These are phyloP conservation scores for Nidula microcarpa DNA, from an alignment of 768 basidiomycete species.

Conservation along the genomic window DNA sequence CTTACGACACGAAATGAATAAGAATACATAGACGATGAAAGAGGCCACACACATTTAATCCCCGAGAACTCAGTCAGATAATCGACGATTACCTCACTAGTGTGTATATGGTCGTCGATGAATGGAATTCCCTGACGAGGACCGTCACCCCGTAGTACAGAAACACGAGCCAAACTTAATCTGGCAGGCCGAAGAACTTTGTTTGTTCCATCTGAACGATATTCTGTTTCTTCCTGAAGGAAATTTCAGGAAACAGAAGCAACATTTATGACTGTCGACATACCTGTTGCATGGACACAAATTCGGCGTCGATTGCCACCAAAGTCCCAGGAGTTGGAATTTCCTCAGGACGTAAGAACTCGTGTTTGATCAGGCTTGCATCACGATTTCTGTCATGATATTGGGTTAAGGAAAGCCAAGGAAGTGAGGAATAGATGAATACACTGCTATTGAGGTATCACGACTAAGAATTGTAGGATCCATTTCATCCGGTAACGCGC, in stretches of 20 bases:
- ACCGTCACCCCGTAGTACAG: conserved; percentile 86
- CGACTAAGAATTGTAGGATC: conserved; percentile 75
- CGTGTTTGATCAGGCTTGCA: conserved; percentile 69
- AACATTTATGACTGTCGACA: neutral
- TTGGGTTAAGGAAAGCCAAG: neutral
- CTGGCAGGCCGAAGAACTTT: conserved; percentile 90
- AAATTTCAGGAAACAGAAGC: conserved; percentile 1
- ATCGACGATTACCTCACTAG: conserved; percentile 92
- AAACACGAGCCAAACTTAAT: conserved; percentile 90
- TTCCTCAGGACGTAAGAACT: conserved; percentile 67
- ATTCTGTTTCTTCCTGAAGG: conserved; percentile 87
- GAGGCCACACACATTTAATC: conserved; percentile 68
- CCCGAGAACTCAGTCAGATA: conserved; percentile 98
- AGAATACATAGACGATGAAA: neutral
- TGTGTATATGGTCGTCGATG: conserved; percentile 98
- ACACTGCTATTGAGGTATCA: conserved; percentile 90
- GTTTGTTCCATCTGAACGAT: conserved; percentile 91
- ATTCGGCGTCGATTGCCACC: conserved; percentile 96
- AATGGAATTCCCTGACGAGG: conserved; percentile 81
- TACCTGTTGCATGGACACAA: conserved; percentile 95
- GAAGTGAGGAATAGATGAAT: conserved; percentile 15
- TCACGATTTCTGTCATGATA: conserved; percentile 65
- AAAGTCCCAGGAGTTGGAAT: conserved; percentile 82
- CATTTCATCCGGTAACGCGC: conserved; percentile 56
- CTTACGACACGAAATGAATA: conserved; percentile 33